phyloP scores from a whole-genome alignment of 2,329 filamentous ascomycete genomes.

The Colletotrichum magnum region DNA sequence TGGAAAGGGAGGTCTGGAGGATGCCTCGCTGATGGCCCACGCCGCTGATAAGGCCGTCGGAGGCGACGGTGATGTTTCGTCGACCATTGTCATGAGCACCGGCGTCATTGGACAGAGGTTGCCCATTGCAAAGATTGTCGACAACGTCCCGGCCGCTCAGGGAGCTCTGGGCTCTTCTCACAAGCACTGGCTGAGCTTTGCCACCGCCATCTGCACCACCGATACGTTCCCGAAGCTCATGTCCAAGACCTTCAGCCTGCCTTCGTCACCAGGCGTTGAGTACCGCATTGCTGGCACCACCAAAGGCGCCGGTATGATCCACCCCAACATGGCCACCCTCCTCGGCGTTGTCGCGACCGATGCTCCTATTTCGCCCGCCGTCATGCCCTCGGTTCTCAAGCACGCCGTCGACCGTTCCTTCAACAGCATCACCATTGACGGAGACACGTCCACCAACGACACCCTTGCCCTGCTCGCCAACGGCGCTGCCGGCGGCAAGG shows the following conservation, averaged over 20 bases:
- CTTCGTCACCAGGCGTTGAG: conserved; percentile 80
- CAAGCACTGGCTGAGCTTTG: conserved; percentile 87
- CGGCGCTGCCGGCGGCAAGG: conserved; percentile 84
- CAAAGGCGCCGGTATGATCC: conserved; percentile 99
- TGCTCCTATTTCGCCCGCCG: conserved; percentile 78
- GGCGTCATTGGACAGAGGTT: conserved; percentile 96
- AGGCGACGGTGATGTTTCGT: conserved; percentile 54
- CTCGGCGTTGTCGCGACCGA: conserved; percentile 94
- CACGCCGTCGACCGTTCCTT: conserved; percentile 87
- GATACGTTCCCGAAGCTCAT: conserved; percentile 98
- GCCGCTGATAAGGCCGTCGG: conserved; percentile 78
- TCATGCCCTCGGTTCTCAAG: conserved; percentile 79
- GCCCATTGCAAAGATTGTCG: conserved; percentile 90
- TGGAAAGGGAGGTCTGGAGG: conserved; percentile 88
- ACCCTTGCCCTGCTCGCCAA: conserved; percentile 96
- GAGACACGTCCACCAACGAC: conserved; percentile 98
- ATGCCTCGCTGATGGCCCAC: conserved; percentile 87
- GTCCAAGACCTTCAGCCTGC: conserved; percentile 86
- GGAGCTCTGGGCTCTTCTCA: conserved; percentile 80
- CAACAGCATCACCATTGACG: conserved; percentile 97
- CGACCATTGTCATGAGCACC: conserved; percentile 97
- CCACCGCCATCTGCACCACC: conserved; percentile 95
- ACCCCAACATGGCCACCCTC: conserved; percentile 98
- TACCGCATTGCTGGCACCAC: conserved; percentile 95
- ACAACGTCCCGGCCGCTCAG: conserved; percentile 84